These are phyloP conservation scores for Coix lacrymajobi DNA, from an alignment of 176 grass and related monocot species.

Conservation along the genomic window DNA sequence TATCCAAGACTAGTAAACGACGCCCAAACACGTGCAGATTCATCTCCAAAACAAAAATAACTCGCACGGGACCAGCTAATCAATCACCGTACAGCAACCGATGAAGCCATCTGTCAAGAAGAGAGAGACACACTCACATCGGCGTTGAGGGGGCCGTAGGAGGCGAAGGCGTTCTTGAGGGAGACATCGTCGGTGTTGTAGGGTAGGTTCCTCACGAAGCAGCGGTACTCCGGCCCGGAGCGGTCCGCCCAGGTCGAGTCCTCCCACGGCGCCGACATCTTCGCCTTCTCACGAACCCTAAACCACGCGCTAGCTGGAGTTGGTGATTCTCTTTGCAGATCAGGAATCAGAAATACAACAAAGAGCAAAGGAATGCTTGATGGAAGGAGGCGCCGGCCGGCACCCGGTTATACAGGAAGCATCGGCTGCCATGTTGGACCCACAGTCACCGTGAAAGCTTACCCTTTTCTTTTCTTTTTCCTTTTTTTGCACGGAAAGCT, in stretches of 20 bases:
- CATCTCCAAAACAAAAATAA: background rate
- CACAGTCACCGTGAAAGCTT: too few species aligned
- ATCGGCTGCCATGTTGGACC: background rate
- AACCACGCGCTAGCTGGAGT: background rate
- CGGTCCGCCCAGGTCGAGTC: background rate
- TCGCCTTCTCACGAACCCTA: background rate
- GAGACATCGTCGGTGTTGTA: background rate
- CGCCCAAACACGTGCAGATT: background rate
- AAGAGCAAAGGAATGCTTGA: background rate
- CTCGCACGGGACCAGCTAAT: background rate
- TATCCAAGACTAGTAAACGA: background rate
- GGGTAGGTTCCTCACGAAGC: background rate
- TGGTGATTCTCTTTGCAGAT: background rate
- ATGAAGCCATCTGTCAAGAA: background rate
- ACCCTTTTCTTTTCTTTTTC: too few species aligned
- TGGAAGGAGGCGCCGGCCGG: background rate
- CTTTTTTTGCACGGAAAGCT: too few species aligned
- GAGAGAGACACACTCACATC: background rate
- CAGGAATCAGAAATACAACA: background rate
- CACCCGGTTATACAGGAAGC: background rate
- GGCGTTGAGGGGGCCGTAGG: background rate
- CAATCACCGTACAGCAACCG: background rate
- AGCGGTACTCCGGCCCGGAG: background rate
- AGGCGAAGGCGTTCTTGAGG: background rate
- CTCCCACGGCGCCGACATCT: constrained; percentile 28